Base-by-base conservation (phyloP, 441 rosid species). In the Sinapis alba region DNA sequence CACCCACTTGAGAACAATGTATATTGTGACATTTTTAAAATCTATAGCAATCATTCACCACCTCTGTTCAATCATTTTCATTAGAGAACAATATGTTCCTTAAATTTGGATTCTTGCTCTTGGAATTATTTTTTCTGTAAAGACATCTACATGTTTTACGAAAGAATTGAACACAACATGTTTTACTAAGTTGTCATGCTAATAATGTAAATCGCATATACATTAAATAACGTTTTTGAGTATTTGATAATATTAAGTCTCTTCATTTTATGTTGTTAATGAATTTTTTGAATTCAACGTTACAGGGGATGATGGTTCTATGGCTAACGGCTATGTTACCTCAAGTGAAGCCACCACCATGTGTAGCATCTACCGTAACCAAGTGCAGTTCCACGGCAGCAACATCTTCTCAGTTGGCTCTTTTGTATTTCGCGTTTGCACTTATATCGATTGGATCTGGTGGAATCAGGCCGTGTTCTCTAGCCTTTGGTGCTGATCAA, bases 401-500 rank as follows among this genome's bases (percentile, higher is more conserved):
- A 12, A 72, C 80, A 15, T 65, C 80, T 50, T 82, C 83, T 36
- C 97, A 90, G 56, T 56, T 87, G 86, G 72, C 87, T 47, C 73
- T 86, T 47, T 79, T 94, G 20, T 27, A 83, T 51, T 79, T 82
- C 27, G 82, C 97, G 8, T 86, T 92, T 28, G 90, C 84, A 6
- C 84, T 92, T 66, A 92, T 89, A 32, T 85, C 99, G 45, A 78
- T 86, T 7, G 97, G 97, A 69, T 93, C 97, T 3, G 98, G 98
- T 6, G 98, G 97, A 38, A 81, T 94, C 78, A 86, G 97, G 80
- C 95, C 98, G n/a, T 90, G 94, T 66, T 90, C 98, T 41, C 65
- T 94, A 30, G 97, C 97, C 50, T 94, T 90, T 78, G 97, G 98
- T 34, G 98, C 98, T 60, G 93, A 94, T 79, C 97, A 94, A 65